Percentiles rank a stretch among this genome's conserved stretches.
phyloP scores from a whole-genome alignment of 495 filamentous ascomycete species.

The Opeltia flavorubescens region DNA sequence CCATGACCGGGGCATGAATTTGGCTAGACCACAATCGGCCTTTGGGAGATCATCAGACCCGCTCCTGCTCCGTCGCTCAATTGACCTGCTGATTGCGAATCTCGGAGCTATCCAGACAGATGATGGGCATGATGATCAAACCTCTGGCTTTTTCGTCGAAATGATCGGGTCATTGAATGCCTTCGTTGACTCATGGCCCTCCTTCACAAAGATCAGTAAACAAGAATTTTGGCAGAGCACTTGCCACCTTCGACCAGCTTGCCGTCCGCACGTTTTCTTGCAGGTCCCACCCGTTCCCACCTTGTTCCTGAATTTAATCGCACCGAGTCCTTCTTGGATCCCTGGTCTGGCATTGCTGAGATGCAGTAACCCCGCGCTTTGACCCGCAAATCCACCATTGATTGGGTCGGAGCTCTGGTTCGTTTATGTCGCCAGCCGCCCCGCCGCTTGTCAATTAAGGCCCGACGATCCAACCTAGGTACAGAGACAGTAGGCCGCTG shows the following conservation, averaged over 20 bases:
- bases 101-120: background rate
- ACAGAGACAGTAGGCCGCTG: background rate
- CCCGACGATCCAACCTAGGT: background rate
- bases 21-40: too few relatives aligned
- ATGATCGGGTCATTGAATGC: background rate
- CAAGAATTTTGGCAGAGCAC: background rate
- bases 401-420: background rate
- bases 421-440: constrained; percentile 2
- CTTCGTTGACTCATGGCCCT: background rate
- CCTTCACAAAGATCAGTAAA: background rate
- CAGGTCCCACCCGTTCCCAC: background rate
- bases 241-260: background rate
- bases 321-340: background rate
- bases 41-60: background rate
- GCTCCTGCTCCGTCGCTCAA: background rate
- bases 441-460: background rate
- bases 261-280: background rate
- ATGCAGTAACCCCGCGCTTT: constrained; percentile 1
- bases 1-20: too few relatives aligned
- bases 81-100: constrained; percentile 1
- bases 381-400: background rate
- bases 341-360: background rate
- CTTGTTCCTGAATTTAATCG: constrained; percentile 1
- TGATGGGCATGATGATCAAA: background rate
- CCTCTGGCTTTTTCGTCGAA: background rate